Evolutionary conservation across 2,329 filamentous ascomycete species (phyloP).

Genomic region (Akanthomyces uredinophilus): DNA sequence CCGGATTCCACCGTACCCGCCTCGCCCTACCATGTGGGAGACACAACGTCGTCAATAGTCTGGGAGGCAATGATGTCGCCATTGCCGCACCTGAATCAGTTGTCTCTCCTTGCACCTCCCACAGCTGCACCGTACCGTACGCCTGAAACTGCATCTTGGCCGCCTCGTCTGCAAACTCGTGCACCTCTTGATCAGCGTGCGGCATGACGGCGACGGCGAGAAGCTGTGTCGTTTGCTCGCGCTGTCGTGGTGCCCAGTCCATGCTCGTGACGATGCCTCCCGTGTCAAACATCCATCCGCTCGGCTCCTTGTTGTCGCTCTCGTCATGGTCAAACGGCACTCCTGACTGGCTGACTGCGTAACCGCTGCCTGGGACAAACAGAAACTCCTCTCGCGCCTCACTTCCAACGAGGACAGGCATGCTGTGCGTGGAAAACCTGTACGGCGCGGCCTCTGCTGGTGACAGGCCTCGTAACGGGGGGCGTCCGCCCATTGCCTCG

Average conservation of each 20-base stretch:
- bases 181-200: constrained; percentile 43
- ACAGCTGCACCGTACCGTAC: constrained; percentile 48
- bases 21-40: constrained; percentile 46
- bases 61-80: constrained; percentile 32
- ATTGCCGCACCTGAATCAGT: constrained; percentile 23
- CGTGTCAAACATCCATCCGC: constrained; percentile 50
- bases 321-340: constrained; percentile 26
- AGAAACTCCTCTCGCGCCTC: constrained; percentile 24
- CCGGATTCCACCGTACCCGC: constrained; percentile 50
- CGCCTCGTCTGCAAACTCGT: constrained; percentile 34
- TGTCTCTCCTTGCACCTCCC: constrained; percentile 38
- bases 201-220: constrained; percentile 49
- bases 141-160: constrained; percentile 33
- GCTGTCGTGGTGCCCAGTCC: constrained; percentile 43
- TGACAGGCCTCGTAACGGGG: constrained; percentile 17
- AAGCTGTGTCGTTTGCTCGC: constrained; percentile 35
- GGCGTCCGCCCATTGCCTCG: constrained; percentile 10
- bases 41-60: constrained; percentile 40
- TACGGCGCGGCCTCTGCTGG: constrained; percentile 27
- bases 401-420: constrained; percentile 33
- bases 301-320: constrained; percentile 22
- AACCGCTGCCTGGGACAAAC: constrained; percentile 24
- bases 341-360: constrained; percentile 25
- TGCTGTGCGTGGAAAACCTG: constrained; percentile 18
- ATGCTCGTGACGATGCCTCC: constrained; percentile 49